Percentiles rank a stretch among this genome's conserved stretches.
phyloP scores from a whole-genome alignment of 2,329 filamentous ascomycete species.

The Purpureocillium takamizusanense region DNA sequence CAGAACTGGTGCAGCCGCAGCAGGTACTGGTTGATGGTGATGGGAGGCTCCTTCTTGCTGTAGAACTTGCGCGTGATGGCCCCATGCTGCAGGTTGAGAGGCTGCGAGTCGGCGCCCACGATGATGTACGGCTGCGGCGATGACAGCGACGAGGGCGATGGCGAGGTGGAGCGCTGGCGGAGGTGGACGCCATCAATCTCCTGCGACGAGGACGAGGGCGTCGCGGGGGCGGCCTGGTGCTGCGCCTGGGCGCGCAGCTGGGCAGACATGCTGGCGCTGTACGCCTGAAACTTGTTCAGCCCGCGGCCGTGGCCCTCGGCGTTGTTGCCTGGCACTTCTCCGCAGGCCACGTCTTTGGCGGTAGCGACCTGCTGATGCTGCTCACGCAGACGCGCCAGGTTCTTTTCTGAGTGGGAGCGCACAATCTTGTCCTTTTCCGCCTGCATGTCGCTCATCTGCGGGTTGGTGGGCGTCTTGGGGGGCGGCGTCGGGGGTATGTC shows the following conservation, averaged over 20 bases:
- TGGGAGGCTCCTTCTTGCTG: slow-evolving; percentile 76
- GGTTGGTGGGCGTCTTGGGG: slow-evolving; percentile 51
- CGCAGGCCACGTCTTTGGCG: too few species aligned
- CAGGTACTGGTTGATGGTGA: slow-evolving; percentile 77
- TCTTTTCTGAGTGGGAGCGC: slow-evolving; percentile 48
- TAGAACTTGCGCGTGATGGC: slow-evolving; percentile 90
- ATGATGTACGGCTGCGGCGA: slow-evolving; percentile 45
- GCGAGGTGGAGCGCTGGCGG: slow-evolving; percentile 21
- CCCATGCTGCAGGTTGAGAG: slow-evolving; percentile 68
- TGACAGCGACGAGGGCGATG: slow-evolving; percentile 12
- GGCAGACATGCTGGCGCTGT: slow-evolving; percentile 15
- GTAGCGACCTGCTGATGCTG: slow-evolving; percentile 10
- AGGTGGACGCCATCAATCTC: slow-evolving; percentile 48
- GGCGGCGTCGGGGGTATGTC: slow-evolving; percentile 77
- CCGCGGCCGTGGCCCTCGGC: neutral
- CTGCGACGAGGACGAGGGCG: slow-evolving; percentile 12
- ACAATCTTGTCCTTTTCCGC: slow-evolving; percentile 53
- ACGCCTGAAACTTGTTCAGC: slow-evolving; percentile 14
- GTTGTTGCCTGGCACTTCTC: neutral
- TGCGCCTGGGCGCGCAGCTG: slow-evolving; percentile 15
- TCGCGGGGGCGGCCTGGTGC: slow-evolving; percentile 1
- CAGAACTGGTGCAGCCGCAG: slow-evolving; percentile 82
- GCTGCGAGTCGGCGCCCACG: slow-evolving; percentile 61
- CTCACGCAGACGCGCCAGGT: slow-evolving; percentile 34
- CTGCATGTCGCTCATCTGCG: slow-evolving; percentile 56